These are phyloP conservation scores for Clarireedia monteithiana DNA, from an alignment of 2,329 filamentous ascomycete species.

Conservation along the genomic window DNA sequence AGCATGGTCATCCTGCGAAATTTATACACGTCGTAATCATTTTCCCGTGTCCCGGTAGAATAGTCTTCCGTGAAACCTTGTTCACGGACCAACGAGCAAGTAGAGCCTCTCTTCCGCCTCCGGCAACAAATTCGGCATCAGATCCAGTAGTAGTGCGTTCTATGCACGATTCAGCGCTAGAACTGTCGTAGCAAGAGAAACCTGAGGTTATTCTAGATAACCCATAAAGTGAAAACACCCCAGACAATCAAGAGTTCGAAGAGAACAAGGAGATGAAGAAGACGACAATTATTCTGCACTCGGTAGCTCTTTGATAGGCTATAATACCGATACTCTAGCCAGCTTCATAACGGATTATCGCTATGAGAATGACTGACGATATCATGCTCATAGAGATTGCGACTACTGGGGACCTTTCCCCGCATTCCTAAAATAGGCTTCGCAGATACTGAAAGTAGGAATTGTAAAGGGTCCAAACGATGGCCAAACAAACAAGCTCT, in stretches of 20 bases:
- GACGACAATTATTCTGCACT: conserved; percentile 14
- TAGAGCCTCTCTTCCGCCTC: no score
- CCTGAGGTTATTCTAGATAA: not conserved
- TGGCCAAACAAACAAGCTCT: conserved; percentile 37
- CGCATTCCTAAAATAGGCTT: not conserved
- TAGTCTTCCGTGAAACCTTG: no score
- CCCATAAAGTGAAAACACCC: not conserved
- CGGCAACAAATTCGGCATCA: no score
- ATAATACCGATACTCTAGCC: conserved; percentile 16
- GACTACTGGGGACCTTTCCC: conserved; percentile 26
- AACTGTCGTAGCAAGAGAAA: not conserved
- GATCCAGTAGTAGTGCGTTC: no score
- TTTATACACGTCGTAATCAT: no score
- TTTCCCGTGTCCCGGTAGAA: no score
- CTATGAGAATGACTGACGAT: conserved; percentile 39
- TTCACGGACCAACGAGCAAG: no score
- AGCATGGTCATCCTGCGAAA: no score
- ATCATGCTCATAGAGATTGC: conserved; percentile 34
- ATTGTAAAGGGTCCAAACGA: conserved; percentile 33
- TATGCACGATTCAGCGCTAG: not conserved
- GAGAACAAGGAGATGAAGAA: not conserved
- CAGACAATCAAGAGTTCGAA: no score
- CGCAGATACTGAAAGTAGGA: not conserved
- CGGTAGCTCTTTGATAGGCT: conserved; percentile 15
- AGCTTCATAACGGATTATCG: conserved; percentile 19